Evolutionary conservation across 352 stramenopile genomes (phyloP).

Genomic region (Phytophthora foliorum): DNA sequence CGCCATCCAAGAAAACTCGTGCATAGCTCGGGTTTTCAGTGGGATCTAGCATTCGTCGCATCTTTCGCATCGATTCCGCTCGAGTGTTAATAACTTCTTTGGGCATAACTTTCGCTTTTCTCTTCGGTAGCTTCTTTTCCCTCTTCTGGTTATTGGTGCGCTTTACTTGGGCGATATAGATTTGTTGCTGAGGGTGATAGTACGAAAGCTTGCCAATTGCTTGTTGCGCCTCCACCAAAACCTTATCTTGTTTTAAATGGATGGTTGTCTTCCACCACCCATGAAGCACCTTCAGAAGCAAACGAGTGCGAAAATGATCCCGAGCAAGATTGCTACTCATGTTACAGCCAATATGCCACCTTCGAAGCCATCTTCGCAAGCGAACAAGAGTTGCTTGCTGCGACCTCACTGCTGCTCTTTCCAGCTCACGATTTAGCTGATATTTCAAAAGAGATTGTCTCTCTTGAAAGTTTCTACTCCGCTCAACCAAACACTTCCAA

Average conservation of each 20-base stretch:
- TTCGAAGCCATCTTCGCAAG: slow-evolving; percentile 31
- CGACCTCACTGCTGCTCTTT: slow-evolving; percentile 8
- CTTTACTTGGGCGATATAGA: slow-evolving; percentile 14
- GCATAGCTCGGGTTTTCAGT: slow-evolving; percentile 35
- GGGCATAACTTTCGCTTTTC: slow-evolving; percentile 4
- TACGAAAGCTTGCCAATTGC: slow-evolving; percentile 46
- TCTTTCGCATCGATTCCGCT: slow-evolving; percentile 14
- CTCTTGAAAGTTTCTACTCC: slow-evolving; percentile 24
- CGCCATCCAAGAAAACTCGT: slow-evolving; percentile 14
- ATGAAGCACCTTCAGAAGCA: slow-evolving; percentile 32
- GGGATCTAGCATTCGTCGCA: slow-evolving; percentile 52
- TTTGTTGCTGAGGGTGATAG: slow-evolving; percentile 46
- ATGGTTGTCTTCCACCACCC: slow-evolving; percentile 59
- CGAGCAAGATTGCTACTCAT: slow-evolving; percentile 11
- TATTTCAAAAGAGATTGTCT: slow-evolving; percentile 32
- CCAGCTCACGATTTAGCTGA: slow-evolving; percentile 30
- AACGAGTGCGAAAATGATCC: slow-evolving; percentile 17
- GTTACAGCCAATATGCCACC: slow-evolving; percentile 17
- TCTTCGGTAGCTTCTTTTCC: slow-evolving; percentile 6
- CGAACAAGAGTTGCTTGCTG: slow-evolving; percentile 13
- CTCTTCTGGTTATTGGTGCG: slow-evolving; percentile 7
- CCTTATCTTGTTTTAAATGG: slow-evolving; percentile 60
- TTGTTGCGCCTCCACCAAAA: slow-evolving; percentile 52
- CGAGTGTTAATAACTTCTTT: slow-evolving; percentile 18
- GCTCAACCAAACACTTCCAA: slow-evolving; percentile 16